phyloP scores from a whole-genome alignment of 805 yeast species.

The Ogataea populi-albae region DNA sequence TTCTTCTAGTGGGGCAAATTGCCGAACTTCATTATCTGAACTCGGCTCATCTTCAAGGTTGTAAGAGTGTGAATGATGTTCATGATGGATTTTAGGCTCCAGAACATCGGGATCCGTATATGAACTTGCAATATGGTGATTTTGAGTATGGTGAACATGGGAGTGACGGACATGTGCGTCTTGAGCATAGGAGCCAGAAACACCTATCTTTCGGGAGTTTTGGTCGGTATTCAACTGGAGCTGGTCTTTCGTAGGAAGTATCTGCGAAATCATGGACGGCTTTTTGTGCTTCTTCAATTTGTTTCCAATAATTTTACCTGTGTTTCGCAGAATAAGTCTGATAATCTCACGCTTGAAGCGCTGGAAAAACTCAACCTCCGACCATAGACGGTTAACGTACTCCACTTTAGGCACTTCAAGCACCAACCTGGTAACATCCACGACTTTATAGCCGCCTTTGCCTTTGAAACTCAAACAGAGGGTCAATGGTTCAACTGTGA shows the following conservation, averaged over 20 bases:
- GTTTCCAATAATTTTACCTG: constrained; percentile 78
- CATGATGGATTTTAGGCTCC: constrained; percentile 12
- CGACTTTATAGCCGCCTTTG: constrained; percentile 60
- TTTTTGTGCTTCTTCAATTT: constrained; percentile 43
- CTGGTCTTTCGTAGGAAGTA: constrained; percentile 6
- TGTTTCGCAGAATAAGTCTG: constrained; percentile 53
- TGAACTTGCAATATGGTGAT: constrained; percentile 3
- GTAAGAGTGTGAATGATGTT: too few relatives aligned
- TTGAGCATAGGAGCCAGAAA: too few relatives aligned
- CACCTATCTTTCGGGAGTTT: constrained; percentile 4
- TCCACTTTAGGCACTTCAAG: constrained; percentile 62
- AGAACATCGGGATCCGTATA: constrained; percentile 27
- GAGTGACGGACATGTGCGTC: constrained; percentile 3
- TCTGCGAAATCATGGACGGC: neutral
- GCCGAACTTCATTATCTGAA: neutral
- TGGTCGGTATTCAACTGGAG: constrained; percentile 9
- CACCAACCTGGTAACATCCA: constrained; percentile 72
- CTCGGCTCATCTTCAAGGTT: neutral
- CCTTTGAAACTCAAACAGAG: constrained; percentile 78
- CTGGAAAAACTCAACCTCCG: constrained; percentile 64
- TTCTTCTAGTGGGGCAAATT: constrained; percentile 9
- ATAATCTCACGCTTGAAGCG: constrained; percentile 59
- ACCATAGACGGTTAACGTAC: constrained; percentile 64
- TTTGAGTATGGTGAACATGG: constrained; percentile 14
- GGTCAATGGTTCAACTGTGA: constrained; percentile 26